Evolutionary conservation across 2,329 filamentous ascomycete species (phyloP), one percentile per base, ranked within the genome.

Genomic region (Ophiostoma angusticollis): DNA sequence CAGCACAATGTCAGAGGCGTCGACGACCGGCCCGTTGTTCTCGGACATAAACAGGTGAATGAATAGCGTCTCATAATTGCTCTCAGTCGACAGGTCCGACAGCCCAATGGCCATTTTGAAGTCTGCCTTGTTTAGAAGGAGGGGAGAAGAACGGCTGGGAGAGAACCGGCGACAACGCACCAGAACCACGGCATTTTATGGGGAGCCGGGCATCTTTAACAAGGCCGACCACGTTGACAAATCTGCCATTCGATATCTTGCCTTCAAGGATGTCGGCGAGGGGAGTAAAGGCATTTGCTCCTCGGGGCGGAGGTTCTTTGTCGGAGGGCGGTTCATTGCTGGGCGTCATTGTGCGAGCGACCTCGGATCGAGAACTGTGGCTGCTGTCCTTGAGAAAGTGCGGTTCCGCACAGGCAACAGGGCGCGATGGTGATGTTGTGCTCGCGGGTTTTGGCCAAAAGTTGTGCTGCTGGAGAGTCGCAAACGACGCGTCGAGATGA

Each of bases 191-290:
- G 11, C 24, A 14, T 12, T 12, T 40, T 1, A 62, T 63, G 1
- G 74, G 70, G 1, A 65, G 57, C 41, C 73, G 66, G 35, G 66
- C 68, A 49, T 89, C 82, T 37, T 74, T 72, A 4, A 89, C 71
- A 5, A 89, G 58, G 1, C 84, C 86, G 36, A 85, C 68, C 29
- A 91, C 59, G 57, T 64, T 79, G 46, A 78, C 62, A 6, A 61
- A 42, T 2, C 30, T 48, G 21, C 52, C 46, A 19, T 48, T 13
- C 8, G 47, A 33, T 32, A 56, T 40, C 18, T 55, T 52, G 16
- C 56, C 56, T 36, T 68, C 57, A 44, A 75, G 49, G 16, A 74
- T 52, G 22, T 64, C 54, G 45, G 58, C 51, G 47, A 67, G 55
- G 11, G 52, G 38, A 7, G 41, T 50, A 48, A 73, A 72, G 27